Evolutionary conservation across 73 alveolate genomes (phyloP), one percentile per base, ranked within the genome.

Genomic region (Loxodes magnus): DNA sequence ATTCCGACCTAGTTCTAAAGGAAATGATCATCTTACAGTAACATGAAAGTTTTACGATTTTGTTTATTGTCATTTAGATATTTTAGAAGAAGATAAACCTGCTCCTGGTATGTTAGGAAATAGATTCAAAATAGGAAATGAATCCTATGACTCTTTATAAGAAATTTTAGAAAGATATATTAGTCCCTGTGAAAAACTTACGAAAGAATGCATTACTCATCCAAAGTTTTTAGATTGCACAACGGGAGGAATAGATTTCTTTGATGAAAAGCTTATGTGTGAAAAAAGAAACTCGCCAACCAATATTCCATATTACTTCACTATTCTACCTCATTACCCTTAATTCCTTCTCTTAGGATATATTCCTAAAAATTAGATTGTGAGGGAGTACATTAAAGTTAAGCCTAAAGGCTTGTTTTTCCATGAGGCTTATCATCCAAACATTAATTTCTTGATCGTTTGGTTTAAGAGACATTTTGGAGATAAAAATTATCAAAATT

Each of bases 11-110:
- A 63, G 86, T 41, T 71, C 90, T 3, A 56, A 79, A 14, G 93
- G 94, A 7, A 59, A 35, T 33, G 86, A 86, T 64, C 87, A 82
- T 49, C 39, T 90, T 42, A 90, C 96, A 6, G 66, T 79, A 16
- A 77, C 94, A 24, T 90, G 93, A 90, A 86, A 90, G 60, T 90
- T 90, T 67, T 79, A 82, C 59, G 74, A 78, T 30, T 64, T 55
- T 34, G 78, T 75, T 21, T 64, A 80, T 16, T 72, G 82, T 31
- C 98, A 90, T 59, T 60, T 86, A 26, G 93, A 90, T 58, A 84
- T 90, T 53, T 29, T 15, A 19, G 98, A 85, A 64, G 81, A 66
- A 37, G 91, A 79, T 23, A 77, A 83, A 43, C 44, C 83, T 4
- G 80, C 85, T 0, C 88, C 90, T 10, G 82, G 67, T 33, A 73